Percentiles rank a stretch among this genome's conserved stretches.
Evolutionary conservation across 352 stramenopile species (phyloP).

Genomic region (Phytophthora brassicae): DNA sequence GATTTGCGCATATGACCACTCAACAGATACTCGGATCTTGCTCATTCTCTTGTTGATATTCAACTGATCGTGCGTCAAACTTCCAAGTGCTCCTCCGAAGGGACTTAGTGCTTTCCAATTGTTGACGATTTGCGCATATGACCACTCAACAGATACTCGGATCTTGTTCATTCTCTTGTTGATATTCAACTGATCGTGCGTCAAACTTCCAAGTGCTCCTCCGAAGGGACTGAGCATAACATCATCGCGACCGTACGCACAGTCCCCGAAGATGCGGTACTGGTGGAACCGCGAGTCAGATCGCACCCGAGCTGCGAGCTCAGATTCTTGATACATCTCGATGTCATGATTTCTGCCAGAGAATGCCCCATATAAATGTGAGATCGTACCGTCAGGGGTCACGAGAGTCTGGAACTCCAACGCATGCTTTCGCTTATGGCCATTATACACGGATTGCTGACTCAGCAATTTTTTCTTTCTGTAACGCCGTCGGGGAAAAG

Average conservation of each 20-base stretch:
- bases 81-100: neutral
- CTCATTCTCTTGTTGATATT: conserved; percentile 2
- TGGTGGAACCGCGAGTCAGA: neutral
- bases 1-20: conserved; percentile 6
- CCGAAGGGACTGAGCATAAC: conserved; percentile 3
- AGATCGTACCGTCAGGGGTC: neutral
- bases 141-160: neutral
- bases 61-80: neutral
- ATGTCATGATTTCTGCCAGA: neutral
- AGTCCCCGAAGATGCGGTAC: conserved; percentile 5
- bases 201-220: neutral
- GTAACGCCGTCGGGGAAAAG: no score
- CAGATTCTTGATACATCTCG: neutral
- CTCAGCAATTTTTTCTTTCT: no score
- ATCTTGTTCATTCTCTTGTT: neutral
- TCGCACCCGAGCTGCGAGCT: neutral
- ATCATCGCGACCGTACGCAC: neutral
- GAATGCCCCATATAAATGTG: neutral
- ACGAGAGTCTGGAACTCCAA: no score
- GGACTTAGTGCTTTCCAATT: neutral
- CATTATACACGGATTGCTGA: no score
- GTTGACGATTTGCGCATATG: neutral
- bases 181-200: neutral
- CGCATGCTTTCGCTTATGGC: no score
- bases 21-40: neutral